phyloP scores from a whole-genome alignment of 208 protist species.

The Acanthamoeba triangularis region DNA sequence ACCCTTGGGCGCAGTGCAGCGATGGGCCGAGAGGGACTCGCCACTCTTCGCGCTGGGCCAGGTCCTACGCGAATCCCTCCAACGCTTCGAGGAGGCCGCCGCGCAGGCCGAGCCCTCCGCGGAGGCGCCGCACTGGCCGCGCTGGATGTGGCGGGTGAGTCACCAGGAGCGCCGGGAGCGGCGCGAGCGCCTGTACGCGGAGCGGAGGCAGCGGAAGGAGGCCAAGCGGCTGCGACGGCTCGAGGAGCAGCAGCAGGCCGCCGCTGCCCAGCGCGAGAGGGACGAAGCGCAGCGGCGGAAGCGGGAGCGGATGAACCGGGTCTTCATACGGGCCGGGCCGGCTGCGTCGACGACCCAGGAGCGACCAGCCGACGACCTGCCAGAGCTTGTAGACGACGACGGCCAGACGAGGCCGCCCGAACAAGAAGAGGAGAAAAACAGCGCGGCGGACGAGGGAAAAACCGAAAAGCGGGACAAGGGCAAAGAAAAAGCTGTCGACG shows the following conservation, averaged over 20 bases:
- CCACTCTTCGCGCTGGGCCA: not conserved
- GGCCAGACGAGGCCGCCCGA: not conserved
- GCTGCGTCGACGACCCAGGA: not conserved
- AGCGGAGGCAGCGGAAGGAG: not conserved
- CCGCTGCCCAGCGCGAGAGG: not conserved
- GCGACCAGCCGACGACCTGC: not conserved
- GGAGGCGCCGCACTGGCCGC: not conserved
- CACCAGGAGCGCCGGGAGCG: not conserved
- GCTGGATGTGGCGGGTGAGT: not conserved
- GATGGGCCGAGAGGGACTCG: not conserved
- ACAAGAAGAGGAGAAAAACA: not conserved
- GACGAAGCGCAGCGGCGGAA: not conserved
- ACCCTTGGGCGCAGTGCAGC: not conserved
- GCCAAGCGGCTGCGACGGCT: not conserved
- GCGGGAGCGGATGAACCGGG: not conserved
- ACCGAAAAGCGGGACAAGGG: not conserved
- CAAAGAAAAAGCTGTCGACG: not conserved
- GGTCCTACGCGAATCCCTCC: not conserved
- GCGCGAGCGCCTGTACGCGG: not conserved
- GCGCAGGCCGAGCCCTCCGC: not conserved
- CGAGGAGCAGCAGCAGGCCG: not conserved
- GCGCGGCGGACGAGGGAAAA: not conserved
- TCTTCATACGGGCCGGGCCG: not conserved
- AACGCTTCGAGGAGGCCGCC: not conserved
- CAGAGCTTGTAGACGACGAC: not conserved